These are phyloP conservation scores for Rugonectria rugulosa DNA, from an alignment of 2,329 filamentous ascomycete species.

Conservation along the genomic window DNA sequence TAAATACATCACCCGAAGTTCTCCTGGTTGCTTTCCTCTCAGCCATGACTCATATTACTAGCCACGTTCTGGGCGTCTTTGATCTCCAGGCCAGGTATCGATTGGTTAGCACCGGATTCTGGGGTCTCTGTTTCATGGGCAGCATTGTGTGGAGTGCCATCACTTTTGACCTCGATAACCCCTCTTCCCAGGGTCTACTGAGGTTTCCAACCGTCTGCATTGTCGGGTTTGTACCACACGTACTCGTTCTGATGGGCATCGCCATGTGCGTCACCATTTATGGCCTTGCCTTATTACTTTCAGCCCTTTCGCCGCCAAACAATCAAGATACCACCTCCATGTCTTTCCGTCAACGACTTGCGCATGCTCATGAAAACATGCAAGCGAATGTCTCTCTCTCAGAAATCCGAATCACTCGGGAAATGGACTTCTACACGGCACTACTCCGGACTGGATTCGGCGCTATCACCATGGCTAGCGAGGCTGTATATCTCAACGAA, in stretches of 20 bases:
- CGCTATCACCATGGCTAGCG: slow-evolving; percentile 89
- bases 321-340: slow-evolving; percentile 40
- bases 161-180: slow-evolving; percentile 67
- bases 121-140: slow-evolving; percentile 89
- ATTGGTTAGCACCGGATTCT: slow-evolving; percentile 87
- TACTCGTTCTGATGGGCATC: slow-evolving; percentile 86
- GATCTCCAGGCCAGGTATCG: slow-evolving; percentile 81
- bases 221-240: slow-evolving; percentile 91
- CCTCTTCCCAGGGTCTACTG: slow-evolving; percentile 71
- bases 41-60: slow-evolving; percentile 85
- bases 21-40: slow-evolving; percentile 88
- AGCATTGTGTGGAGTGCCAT: slow-evolving; percentile 81
- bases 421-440: slow-evolving; percentile 96
- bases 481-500: slow-evolving; percentile 95
- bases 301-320: slow-evolving; percentile 57
- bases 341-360: slow-evolving; percentile 67
- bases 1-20: slow-evolving; percentile 91
- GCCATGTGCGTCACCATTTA: slow-evolving; percentile 80
- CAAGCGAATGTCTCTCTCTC: slow-evolving; percentile 89
- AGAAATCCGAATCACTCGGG: slow-evolving; percentile 79
- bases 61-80: slow-evolving; percentile 81
- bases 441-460: slow-evolving; percentile 87
- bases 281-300: slow-evolving; percentile 75
- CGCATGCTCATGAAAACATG: slow-evolving; percentile 83
- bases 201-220: slow-evolving; percentile 95